phyloP scores from a whole-genome alignment of 306 rosid species.

The Gillenia trifoliata region DNA sequence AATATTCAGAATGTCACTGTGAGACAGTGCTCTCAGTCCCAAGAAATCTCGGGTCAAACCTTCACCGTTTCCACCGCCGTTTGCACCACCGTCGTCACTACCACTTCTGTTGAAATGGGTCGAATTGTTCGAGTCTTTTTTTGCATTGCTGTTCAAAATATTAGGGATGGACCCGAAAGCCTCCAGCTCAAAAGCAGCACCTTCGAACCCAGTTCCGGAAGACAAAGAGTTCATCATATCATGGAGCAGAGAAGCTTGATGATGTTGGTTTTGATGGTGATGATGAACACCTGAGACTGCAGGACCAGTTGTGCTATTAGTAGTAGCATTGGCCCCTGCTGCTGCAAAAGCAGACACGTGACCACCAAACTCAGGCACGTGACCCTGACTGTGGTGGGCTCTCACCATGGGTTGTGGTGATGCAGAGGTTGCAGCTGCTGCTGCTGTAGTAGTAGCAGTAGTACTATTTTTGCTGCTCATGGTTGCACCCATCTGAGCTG shows the following conservation, averaged over 20 bases:
- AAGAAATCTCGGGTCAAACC: slow-evolving; percentile 86
- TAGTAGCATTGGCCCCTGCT: neutral
- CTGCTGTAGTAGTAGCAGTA: neutral
- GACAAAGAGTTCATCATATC: slow-evolving; percentile 55
- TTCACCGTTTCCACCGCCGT: slow-evolving; percentile 21
- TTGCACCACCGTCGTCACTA: neutral
- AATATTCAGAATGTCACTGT: slow-evolving; percentile 59
- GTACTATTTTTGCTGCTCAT: slow-evolving; percentile 29
- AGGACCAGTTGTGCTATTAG: neutral
- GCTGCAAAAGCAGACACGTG: slow-evolving; percentile 20
- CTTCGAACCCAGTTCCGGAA: slow-evolving; percentile 40
- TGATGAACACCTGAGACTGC: slow-evolving; percentile 4
- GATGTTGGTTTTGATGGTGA: neutral
- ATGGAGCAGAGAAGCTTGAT: slow-evolving; percentile 36
- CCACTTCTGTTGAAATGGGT: neutral
- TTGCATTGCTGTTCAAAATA: slow-evolving; percentile 12
- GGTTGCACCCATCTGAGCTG: slow-evolving; percentile 94
- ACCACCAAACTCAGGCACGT: slow-evolving; percentile 37
- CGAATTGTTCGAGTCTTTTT: slow-evolving; percentile 10
- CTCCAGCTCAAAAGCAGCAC: slow-evolving; percentile 52
- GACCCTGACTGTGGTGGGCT: slow-evolving; percentile 52
- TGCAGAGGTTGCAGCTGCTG: neutral
- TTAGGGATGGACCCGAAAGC: slow-evolving; percentile 34
- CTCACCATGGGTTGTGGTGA: slow-evolving; percentile 28
- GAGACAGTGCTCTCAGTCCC: slow-evolving; percentile 74